These are phyloP conservation scores for Corinectria fuckeliana DNA, from an alignment of 2,329 filamentous ascomycete genomes.

Conservation along the genomic window DNA sequence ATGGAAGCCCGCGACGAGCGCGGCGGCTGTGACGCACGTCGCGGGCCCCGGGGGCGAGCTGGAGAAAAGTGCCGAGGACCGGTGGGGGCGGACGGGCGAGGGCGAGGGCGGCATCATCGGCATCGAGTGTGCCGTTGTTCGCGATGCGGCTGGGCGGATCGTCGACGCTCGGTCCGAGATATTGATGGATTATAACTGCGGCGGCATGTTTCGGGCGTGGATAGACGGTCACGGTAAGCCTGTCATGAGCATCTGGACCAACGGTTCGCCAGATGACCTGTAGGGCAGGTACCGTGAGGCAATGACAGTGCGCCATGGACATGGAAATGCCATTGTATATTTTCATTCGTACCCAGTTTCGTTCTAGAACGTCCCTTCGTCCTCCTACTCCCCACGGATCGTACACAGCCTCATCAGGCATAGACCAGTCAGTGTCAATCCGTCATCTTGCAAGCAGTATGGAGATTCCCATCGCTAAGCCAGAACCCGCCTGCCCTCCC, in stretches of 20 bases:
- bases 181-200: conserved; percentile 82
- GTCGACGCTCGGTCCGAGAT: conserved; percentile 58
- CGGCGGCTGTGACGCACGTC: conserved; percentile 67
- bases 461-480: conserved; percentile 33
- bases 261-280: conserved; percentile 35
- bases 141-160: conserved; percentile 50
- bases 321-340: conserved; percentile 35
- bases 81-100: conserved; percentile 77
- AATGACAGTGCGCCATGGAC: conserved; percentile 9
- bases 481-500: conserved; percentile 29
- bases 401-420: conserved; percentile 30
- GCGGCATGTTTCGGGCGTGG: conserved; percentile 87
- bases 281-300: conserved; percentile 11
- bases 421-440: conserved; percentile 20
- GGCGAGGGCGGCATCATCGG: conserved; percentile 88
- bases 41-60: conserved; percentile 76
- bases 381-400: conserved; percentile 15
- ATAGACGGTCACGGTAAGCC: conserved; percentile 66
- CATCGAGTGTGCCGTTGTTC: conserved; percentile 65
- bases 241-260: conserved; percentile 55
- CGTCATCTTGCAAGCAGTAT: conserved; percentile 26
- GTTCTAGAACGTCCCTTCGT: not conserved
- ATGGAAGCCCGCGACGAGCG: conserved; percentile 61
- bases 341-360: conserved; percentile 31
- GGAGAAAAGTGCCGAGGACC: conserved; percentile 73